Percentiles rank a stretch among this genome's conserved stretches.
These are phyloP conservation scores for Lophiostoma macrostomum DNA, from an alignment of 495 filamentous ascomycete species.

Conservation along the genomic window DNA sequence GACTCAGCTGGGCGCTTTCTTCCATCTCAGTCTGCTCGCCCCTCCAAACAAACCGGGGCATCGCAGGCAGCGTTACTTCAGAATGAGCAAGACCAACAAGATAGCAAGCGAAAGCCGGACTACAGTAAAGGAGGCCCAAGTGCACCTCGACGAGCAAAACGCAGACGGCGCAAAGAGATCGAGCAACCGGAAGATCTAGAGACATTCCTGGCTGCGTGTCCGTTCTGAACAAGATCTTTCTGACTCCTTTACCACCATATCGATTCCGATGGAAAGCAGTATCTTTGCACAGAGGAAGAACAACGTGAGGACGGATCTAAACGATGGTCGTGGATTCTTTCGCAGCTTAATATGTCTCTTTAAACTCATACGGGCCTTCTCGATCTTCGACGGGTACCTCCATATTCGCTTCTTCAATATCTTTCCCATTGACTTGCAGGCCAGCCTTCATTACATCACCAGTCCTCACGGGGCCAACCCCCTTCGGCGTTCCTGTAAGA, in stretches of 20 bases:
- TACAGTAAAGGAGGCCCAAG: no score
- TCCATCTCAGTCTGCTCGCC: no score
- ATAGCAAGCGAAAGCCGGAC: no score
- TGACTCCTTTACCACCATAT: neutral
- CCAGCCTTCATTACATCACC: constrained; percentile 90
- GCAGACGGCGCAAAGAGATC: neutral
- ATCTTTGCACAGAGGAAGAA: no score
- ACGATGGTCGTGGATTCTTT: no score
- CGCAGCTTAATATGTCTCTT: constrained; percentile 52
- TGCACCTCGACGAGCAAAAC: no score
- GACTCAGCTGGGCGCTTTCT: no score
- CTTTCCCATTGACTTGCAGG: constrained; percentile 74
- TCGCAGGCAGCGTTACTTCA: no score
- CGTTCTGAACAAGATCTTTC: neutral
- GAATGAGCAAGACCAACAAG: no score
- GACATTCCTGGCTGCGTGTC: constrained; percentile 1
- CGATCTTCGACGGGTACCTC: constrained; percentile 78
- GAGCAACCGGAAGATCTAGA: neutral
- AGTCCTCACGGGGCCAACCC: constrained; percentile 78
- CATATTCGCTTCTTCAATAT: constrained; percentile 81
- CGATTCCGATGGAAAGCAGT: no score
- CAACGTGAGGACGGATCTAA: no score
- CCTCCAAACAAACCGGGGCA: no score
- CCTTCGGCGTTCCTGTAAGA: constrained; percentile 94
- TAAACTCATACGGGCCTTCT: constrained; percentile 52